Conservation (phyloP, 75 land plant genomes). For the Sequoiadendron giganteum region DNA sequence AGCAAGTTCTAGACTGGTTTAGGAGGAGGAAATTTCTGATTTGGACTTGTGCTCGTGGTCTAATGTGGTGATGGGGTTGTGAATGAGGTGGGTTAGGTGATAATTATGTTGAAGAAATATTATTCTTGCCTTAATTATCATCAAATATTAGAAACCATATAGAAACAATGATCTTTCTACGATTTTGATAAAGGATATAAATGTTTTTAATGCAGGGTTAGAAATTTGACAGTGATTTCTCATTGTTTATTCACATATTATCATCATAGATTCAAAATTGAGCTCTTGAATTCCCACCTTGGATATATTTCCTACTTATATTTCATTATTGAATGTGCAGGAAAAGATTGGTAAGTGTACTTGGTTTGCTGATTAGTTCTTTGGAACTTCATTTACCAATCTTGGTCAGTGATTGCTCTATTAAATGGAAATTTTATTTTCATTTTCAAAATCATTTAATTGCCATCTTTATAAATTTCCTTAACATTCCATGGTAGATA, state of each 20-base stretch:
- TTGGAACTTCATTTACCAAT: not conserved
- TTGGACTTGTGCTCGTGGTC: not conserved
- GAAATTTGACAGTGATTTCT: not conserved
- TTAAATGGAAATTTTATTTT: not conserved
- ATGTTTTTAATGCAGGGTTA: not conserved
- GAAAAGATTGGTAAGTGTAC: constrained; percentile 6
- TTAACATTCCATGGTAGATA: not conserved
- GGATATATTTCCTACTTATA: not conserved
- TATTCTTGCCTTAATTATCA: not conserved
- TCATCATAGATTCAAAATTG: not conserved
- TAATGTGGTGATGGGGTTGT: not conserved
- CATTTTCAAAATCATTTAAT: not conserved
- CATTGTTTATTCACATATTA: not conserved
- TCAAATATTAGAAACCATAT: not conserved
- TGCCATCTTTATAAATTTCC: not conserved
- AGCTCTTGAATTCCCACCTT: not conserved
- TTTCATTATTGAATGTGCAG: constrained; percentile 5
- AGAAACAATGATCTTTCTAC: not conserved
- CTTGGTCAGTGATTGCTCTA: not conserved
- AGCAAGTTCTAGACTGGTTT: no score
- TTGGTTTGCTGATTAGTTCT: not conserved
- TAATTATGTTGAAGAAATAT: not conserved
- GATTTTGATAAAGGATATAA: not conserved
- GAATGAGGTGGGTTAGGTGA: not conserved
- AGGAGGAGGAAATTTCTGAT: no score